Conservation (phyloP, 2,329 filamentous ascomycete species). For the Xylaria sp. region DNA sequence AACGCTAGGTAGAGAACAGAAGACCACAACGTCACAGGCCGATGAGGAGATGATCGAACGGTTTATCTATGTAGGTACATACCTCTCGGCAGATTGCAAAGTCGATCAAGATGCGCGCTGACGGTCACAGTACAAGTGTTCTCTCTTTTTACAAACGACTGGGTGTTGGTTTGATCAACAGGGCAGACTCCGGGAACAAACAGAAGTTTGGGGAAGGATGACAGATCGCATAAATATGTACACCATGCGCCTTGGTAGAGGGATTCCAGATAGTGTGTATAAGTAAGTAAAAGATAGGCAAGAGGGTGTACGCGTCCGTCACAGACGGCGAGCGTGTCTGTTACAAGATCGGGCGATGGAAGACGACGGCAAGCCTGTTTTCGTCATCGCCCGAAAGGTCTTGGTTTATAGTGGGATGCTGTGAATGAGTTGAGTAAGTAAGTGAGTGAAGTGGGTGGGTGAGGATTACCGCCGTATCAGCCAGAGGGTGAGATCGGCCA, state of each 20-base stretch:
- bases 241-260: neutral
- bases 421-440: neutral
- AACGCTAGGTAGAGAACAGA: slow-evolving; percentile 4
- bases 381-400: slow-evolving; percentile 25
- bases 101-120: slow-evolving; percentile 5
- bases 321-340: neutral
- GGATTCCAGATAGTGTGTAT: neutral
- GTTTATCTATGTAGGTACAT: slow-evolving; percentile 2
- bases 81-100: slow-evolving; percentile 8
- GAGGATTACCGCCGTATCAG: neutral
- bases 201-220: neutral
- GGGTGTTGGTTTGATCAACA: slow-evolving; percentile 21
- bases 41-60: slow-evolving; percentile 30
- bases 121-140: neutral
- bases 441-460: neutral
- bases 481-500: slow-evolving; percentile 32
- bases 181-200: neutral
- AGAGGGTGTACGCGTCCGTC: slow-evolving; percentile 26
- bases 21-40: neutral
- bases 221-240: neutral
- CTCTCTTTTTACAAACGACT: neutral
- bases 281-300: slow-evolving; percentile 7
- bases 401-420: slow-evolving; percentile 18
- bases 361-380: slow-evolving; percentile 14
- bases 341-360: neutral